Evolutionary conservation across 164 flowering plant genomes (phyloP).

Genomic region (Saururus chinensis): DNA sequence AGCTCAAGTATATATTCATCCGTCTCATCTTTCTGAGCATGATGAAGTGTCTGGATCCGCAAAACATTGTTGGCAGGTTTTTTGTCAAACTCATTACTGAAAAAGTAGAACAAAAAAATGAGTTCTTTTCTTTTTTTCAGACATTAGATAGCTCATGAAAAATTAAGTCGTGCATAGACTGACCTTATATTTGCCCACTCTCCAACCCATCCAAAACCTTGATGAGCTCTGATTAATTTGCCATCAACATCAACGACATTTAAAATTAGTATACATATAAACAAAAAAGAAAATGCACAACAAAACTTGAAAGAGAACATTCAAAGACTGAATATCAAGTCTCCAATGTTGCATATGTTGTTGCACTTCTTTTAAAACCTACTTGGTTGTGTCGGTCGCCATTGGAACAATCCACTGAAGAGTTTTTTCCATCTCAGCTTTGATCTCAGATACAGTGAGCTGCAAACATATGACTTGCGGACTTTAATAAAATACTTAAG

Average conservation of each 20-base stretch:
- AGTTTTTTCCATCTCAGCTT: conserved; percentile 97
- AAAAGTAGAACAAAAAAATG: background rate
- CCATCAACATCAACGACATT: background rate
- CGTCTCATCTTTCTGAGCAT: conserved; percentile 82
- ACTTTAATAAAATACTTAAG: background rate
- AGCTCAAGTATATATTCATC: conserved; percentile 72
- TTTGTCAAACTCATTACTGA: conserved; percentile 18
- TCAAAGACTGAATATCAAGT: background rate
- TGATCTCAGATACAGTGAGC: conserved; percentile 73
- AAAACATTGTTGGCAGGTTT: conserved; percentile 51
- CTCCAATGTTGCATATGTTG: no score
- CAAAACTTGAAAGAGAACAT: background rate
- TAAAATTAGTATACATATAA: background rate
- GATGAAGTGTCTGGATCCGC: conserved; percentile 81
- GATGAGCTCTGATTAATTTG: conserved; percentile 70
- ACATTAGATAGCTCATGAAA: background rate
- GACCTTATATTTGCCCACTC: conserved; percentile 99
- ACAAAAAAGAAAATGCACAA: background rate
- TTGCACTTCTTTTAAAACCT: conserved; percentile 10
- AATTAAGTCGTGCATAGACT: conserved; percentile 10
- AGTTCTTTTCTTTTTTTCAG: background rate
- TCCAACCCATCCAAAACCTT: conserved; percentile 99
- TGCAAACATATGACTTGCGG: conserved; percentile 18
- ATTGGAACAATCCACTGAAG: conserved; percentile 95
- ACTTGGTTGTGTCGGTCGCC: conserved; percentile 93